Evolutionary conservation across 257 asterid species (phyloP).

Genomic region (Forsythia viridissima): DNA sequence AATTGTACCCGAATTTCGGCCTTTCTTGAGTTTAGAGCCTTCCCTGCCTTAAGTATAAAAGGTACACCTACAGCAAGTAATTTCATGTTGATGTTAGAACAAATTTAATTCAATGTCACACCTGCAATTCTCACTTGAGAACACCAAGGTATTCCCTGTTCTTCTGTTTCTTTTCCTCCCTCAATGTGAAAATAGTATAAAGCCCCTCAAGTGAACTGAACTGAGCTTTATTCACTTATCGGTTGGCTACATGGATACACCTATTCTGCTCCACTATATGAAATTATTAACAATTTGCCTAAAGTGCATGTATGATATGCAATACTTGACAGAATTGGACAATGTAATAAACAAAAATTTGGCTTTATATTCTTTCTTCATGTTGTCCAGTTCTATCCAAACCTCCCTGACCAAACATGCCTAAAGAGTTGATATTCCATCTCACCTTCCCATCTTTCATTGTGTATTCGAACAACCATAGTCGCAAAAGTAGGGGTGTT

Average conservation of each 20-base stretch:
- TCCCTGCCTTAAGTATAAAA: conserved; percentile 95
- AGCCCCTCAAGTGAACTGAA: neutral
- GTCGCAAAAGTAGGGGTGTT: conserved; percentile 93
- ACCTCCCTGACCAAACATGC: neutral
- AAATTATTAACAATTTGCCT: neutral
- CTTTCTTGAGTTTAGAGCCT: conserved; percentile 89
- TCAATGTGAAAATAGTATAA: neutral
- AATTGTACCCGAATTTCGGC: conserved; percentile 94
- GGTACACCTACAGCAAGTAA: conserved; percentile 75
- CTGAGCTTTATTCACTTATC: neutral
- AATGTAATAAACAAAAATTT: neutral
- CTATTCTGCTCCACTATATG: neutral
- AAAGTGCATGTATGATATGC: neutral
- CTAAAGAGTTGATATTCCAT: conserved; percentile 2
- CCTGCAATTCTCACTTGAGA: neutral
- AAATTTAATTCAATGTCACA: neutral
- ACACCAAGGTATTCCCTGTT: neutral
- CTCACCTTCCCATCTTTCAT: conserved; percentile 96
- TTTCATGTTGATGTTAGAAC: conserved; percentile 10
- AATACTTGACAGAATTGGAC: neutral
- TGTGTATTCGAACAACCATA: conserved; percentile 64
- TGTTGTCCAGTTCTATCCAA: neutral
- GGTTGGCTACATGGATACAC: neutral
- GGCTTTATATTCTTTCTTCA: neutral
- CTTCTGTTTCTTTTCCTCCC: neutral